Evolutionary conservation across 2,329 filamentous ascomycete species (phyloP), one percentile per base, ranked within the genome.

Genomic region (Cytospora schulzeri): DNA sequence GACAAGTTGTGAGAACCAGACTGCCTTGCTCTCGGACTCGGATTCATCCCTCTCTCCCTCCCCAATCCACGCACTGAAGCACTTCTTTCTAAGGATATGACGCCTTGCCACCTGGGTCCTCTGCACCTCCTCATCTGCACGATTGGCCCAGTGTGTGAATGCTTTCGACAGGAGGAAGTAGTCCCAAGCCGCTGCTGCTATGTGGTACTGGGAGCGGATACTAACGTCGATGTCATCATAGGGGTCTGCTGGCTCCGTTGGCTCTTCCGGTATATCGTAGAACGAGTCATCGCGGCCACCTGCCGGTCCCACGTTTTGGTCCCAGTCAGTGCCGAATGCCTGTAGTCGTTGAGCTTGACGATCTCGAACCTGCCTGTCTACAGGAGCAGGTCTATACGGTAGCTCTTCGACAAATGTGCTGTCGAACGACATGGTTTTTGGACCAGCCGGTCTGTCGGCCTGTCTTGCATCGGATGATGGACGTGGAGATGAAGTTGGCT

Each of bases 31-130:
- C 52, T 86, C 82, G 68, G 90, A 88, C 57, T 86, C 80, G 1
- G 81, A 62, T 52, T 65, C 65, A 19, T 67, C 65, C 35, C 38
- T 62, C 19, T 65, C 85, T 63, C 86, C 82, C 19, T 65, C 85
- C 64, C 86, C 82, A 29, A 84, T 81, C 90, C 90, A 92, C 9
- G 86, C 86, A 64, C 85, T 85, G 74, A 91, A 92, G 66, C 88
- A 88, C 62, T 85, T 85, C 15, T 85, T 86, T 62, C 88, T 82
- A 61, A 95, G 77, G 66, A 93, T 86, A 72, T 92, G 90, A 67
- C 86, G 81, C 67, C 90, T 83, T 24, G 91, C 91, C 51, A 87
- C 81, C 5, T 84, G 85, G 4, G 90, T 91, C 50, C 86, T 84
- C 67, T 87, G 83, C 19, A 87, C 79, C 71, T 91, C 86, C 17